Evolutionary conservation across 1,284 basidiomycete species (phyloP), one percentile per base, ranked within the genome.

Genomic region (Porodaedalea pini): DNA sequence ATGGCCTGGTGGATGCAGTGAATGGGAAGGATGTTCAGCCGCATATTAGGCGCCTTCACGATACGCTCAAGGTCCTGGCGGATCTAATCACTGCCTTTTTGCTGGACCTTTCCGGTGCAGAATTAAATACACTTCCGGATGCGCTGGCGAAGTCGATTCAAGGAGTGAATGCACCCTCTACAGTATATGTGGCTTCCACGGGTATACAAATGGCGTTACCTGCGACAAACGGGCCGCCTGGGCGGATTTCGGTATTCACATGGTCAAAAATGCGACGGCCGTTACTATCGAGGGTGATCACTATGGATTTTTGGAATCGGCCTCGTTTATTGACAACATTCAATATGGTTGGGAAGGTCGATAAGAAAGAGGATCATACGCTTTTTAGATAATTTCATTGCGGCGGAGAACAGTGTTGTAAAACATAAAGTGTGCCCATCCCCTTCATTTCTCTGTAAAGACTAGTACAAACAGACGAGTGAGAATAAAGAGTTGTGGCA

Each of bases 91-190:
- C 32, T 5, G 17, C 31, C 13, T 51, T 51, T 19, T 19, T 51
- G 48, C 3, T 51, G 1, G 48, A 36, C 17, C 48, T 51, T 51
- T n/a, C 48, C n/a, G 48, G 32, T 10, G 48, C 25, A n/a, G 48
- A 51, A 5, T 3, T 34, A 2, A 23, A 31, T 36, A 19, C 4
- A 17, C n/a, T 51, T 15, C 48, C 15, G 32, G 48, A 51, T 19
- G 32, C 27, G 8, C n/a, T 51, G 36, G 19, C 17, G n/a, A 10
- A 32, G 19, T 51, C 25, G 48, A 37, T 51, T 5, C 27, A 23
- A 2, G n/a, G 36, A 34, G 25, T 51, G 5, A 32, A 51, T 17
- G 32, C 32, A 32, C 48, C 27, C 15, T 7, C 25, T 3, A 34
- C 48, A 23, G 19, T 51, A 17, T 51, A 51, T 29, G 19, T 32